A percentile compares a stretch with the other conserved stretches of the same genome.
phyloP scores from a whole-genome alignment of 2,329 filamentous ascomycete species.

The Graphiopsis chlorocephala region DNA sequence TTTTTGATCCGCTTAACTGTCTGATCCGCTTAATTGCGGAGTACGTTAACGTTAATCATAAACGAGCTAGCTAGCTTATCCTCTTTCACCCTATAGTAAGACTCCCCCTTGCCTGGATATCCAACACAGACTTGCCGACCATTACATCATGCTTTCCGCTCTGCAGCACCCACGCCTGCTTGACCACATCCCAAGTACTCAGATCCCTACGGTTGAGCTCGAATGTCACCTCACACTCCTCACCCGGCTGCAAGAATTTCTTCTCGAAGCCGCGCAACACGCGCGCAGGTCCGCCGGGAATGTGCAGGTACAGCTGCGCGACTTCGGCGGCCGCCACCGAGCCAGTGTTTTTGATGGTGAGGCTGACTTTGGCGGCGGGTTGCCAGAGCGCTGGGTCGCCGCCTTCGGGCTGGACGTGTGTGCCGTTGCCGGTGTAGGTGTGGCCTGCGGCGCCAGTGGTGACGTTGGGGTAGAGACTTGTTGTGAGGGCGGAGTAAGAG shows the following conservation, averaged over 20 bases:
- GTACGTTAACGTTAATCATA: too few relatives aligned
- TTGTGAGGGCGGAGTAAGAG: constrained; percentile 33
- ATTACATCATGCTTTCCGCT: not conserved
- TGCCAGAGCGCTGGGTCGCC: constrained; percentile 58
- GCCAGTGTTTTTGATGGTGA: constrained; percentile 64
- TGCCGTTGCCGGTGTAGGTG: constrained; percentile 50
- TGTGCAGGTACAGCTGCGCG: constrained; percentile 51
- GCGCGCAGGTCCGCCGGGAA: constrained; percentile 53
- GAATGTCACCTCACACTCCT: constrained; percentile 28
- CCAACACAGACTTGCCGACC: constrained; percentile 9
- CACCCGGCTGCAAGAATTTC: constrained; percentile 24
- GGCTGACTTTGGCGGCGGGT: constrained; percentile 54
- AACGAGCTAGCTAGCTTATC: not conserved
- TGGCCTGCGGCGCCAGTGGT: constrained; percentile 53
- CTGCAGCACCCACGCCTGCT: constrained; percentile 38
- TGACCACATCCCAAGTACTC: constrained; percentile 42
- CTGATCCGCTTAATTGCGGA: too few relatives aligned
- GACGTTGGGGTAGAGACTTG: constrained; percentile 44
- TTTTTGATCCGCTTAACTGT: too few relatives aligned
- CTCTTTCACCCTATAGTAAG: not conserved
- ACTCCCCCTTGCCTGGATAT: constrained; percentile 3
- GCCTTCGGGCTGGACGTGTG: constrained; percentile 30
- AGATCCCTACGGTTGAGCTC: constrained; percentile 41
- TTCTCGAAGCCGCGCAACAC: constrained; percentile 42
- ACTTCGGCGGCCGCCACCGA: constrained; percentile 51